phyloP scores from a whole-genome alignment of 768 basidiomycete genomes.

The Pluteus cervinus region DNA sequence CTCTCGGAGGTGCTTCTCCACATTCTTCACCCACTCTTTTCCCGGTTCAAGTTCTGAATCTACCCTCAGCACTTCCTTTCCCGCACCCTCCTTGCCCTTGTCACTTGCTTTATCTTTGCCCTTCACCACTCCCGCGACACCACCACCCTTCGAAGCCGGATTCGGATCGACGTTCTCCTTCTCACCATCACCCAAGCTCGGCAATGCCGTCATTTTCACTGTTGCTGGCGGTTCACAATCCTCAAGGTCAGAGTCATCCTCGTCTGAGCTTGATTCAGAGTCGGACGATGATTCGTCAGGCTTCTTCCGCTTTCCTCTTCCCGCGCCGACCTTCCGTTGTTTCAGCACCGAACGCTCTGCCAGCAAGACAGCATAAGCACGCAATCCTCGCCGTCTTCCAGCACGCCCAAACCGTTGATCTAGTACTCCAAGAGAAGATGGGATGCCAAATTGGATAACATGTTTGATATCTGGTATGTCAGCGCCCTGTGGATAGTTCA shows the following conservation, averaged over 20 bases:
- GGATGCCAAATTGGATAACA: conserved; percentile 28
- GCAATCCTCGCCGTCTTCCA: conserved; percentile 13
- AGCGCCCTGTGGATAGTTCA: conserved; percentile 16
- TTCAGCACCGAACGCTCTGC: conserved; percentile 23
- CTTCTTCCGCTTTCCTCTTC: conserved; percentile 6
- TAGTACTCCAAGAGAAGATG: conserved; percentile 24
- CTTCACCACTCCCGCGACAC: conserved; percentile 4
- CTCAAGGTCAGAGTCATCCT: no score
- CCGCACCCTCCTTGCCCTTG: not conserved
- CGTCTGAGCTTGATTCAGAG: no score
- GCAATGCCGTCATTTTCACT: no score
- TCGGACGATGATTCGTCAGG: no score
- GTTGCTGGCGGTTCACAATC: no score
- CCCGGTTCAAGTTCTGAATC: conserved; percentile 10
- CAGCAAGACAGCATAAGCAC: conserved; percentile 20
- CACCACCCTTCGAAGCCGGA: no score
- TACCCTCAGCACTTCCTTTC: conserved; percentile 4
- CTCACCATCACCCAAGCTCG: no score
- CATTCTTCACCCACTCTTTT: conserved; percentile 20
- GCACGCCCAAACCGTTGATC: conserved; percentile 25
- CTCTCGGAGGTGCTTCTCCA: conserved; percentile 20
- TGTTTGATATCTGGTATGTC: conserved; percentile 31
- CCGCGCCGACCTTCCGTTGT: conserved; percentile 11
- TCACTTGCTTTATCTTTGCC: conserved; percentile 1
- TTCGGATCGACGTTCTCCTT: no score